Base-by-base conservation (phyloP, 306 rosid genomes). In the Prunus mira region DNA sequence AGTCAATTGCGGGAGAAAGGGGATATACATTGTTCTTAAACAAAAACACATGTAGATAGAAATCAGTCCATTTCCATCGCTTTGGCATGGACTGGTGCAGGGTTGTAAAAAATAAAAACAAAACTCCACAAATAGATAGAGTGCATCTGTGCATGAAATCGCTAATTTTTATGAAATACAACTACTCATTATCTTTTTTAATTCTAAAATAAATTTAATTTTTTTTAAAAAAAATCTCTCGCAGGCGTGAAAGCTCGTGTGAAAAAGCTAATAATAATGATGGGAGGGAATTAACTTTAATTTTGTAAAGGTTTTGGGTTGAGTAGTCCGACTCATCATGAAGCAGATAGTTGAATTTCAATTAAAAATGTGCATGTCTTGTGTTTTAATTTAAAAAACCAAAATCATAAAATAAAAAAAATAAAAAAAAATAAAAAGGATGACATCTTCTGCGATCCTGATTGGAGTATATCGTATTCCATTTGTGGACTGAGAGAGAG, bases 241-340 rank as follows among this genome's bases (percentile, higher is more conserved):
- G 0, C 25, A 24, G 0, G 1, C 1, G 25, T 1, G 1, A 1
- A 24, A 24, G 1, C 25, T 24, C 1, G 25, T 24, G 0, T 1
- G 25, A 24, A 24, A 24, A 24, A 1, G 25, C 1, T 24, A 1
- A 5, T 34, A 0, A 34, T 32, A 4, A 32, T 34, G 8, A 34
- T 34, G 8, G 8, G 41, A 5, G 41, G 41, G 41, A 5, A 32
- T 5, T 5, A 32, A 32, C 38, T 32, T 32, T 5, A 32, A 32
- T 0, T 30, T 30, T 30, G 5, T 30, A 15, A 67, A 68, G 17
- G 9, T 68, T 24, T 32, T 28, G 14, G 32, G 13, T 24, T 58
- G 18, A 9, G 22, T 22, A 6, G 5, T 41, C 6, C 17, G 7
- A 43, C 12, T 24, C 72, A 45, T 66, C 13, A 22, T 28, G 43